Evolutionary conservation across 352 stramenopile genomes (phyloP).

Genomic region (Thalassiosira exigua): DNA sequence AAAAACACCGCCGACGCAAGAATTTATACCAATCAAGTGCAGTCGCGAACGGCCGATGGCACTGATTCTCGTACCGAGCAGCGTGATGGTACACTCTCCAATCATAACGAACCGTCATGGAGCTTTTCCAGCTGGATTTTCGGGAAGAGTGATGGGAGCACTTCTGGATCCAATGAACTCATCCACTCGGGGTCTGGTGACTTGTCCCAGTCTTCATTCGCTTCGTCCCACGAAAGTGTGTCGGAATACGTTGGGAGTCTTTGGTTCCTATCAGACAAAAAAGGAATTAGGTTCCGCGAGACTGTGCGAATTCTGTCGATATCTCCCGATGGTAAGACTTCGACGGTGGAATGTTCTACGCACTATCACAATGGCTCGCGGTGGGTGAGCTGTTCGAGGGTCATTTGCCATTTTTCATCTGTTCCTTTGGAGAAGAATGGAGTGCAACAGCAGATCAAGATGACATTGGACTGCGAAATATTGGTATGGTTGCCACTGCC

Average conservation of each 20-base stretch:
- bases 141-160: not conserved
- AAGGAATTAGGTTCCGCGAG: constrained; percentile 36
- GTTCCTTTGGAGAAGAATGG: not conserved
- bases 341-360: constrained; percentile 43
- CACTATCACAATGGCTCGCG: constrained; percentile 41
- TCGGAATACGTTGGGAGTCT: constrained; percentile 40
- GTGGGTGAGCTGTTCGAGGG: constrained; percentile 41
- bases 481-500: constrained; percentile 48
- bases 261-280: constrained; percentile 39
- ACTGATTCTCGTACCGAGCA: too few relatives aligned
- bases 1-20: constrained; percentile 38
- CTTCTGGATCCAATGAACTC: not conserved
- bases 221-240: constrained; percentile 34
- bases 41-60: not conserved
- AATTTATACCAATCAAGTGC: constrained; percentile 27
- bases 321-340: constrained; percentile 22
- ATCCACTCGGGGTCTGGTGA: not conserved
- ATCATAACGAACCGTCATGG: too few relatives aligned
- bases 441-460: constrained; percentile 7
- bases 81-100: not conserved
- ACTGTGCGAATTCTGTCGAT: constrained; percentile 34
- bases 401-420: constrained; percentile 41
- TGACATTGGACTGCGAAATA: constrained; percentile 46
- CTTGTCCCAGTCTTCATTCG: not conserved
- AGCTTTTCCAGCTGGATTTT: constrained; percentile 12